Evolutionary conservation across 2,329 filamentous ascomycete genomes (phyloP).

Genomic region (Aspergillus hortae): DNA sequence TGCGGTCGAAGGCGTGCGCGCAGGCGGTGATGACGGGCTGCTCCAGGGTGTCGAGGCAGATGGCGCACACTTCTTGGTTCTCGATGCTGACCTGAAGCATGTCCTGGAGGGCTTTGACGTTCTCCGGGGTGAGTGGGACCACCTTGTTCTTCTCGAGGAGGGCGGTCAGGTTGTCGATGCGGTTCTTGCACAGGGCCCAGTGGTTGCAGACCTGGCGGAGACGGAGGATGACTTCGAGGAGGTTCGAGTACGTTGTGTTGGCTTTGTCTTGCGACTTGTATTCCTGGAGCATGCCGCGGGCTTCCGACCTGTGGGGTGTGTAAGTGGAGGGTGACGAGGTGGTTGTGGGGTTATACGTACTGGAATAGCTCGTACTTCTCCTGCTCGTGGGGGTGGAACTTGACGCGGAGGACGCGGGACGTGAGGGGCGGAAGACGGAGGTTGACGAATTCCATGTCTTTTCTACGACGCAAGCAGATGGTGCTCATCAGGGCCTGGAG

Average conservation of each 20-base stretch:
- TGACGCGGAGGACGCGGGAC: conserved; percentile 72
- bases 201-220: conserved; percentile 86
- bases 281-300: conserved; percentile 64
- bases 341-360: conserved; percentile 39
- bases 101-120: conserved; percentile 67
- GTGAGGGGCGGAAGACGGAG: conserved; percentile 72
- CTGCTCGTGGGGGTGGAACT: conserved; percentile 69
- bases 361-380: conserved; percentile 73
- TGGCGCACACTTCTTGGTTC: conserved; percentile 74
- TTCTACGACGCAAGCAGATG: conserved; percentile 75
- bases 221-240: conserved; percentile 77
- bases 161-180: conserved; percentile 68
- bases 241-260: conserved; percentile 63
- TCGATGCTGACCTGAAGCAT: conserved; percentile 75
- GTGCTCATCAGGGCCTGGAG: conserved; percentile 76
- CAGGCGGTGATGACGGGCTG: conserved; percentile 79
- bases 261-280: conserved; percentile 50
- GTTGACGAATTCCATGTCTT: conserved; percentile 86
- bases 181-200: conserved; percentile 75
- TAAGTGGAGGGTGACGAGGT: conserved; percentile 18
- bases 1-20: conserved; percentile 72
- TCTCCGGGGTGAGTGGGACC: conserved; percentile 69
- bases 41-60: conserved; percentile 72
- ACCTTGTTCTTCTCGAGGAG: conserved; percentile 65
- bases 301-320: conserved; percentile 56